Percentiles rank a stretch among this genome's conserved stretches.
Evolutionary conservation across 2,329 filamentous ascomycete genomes (phyloP).

Genomic region (Penicillium corylophilum): DNA sequence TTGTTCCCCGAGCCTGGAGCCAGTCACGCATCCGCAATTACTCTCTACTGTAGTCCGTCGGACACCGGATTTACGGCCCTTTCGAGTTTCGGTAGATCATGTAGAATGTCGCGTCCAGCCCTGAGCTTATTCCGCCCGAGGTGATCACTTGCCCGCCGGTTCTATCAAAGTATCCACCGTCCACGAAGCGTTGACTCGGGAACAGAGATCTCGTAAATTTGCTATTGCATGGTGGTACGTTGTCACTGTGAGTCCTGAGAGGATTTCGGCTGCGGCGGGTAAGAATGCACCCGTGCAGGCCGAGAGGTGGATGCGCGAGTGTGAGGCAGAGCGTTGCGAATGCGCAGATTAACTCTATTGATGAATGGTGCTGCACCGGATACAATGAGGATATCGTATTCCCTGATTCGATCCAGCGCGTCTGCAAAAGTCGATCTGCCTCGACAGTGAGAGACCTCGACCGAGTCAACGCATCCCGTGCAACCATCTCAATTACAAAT

Average conservation of each 20-base stretch:
- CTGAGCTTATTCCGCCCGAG: too few relatives aligned
- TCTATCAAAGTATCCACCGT: too few relatives aligned
- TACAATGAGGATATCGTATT: conserved; percentile 41
- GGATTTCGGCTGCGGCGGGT: conserved; percentile 36
- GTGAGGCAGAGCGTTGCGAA: conserved; percentile 10
- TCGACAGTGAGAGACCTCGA: conserved; percentile 27
- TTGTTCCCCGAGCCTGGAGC: not conserved
- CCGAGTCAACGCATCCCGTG: conserved; percentile 22
- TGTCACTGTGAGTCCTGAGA: conserved; percentile 33
- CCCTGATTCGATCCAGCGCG: conserved; percentile 21
- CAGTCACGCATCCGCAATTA: not conserved
- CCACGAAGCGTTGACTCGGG: too few relatives aligned
- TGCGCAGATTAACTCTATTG: conserved; percentile 14
- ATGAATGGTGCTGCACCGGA: conserved; percentile 31
- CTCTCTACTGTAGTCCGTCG: too few relatives aligned
- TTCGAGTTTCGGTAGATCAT: not conserved
- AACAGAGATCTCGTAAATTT: conserved; percentile 16
- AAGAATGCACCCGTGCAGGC: conserved; percentile 41
- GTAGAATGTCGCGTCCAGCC: too few relatives aligned
- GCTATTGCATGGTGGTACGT: conserved; percentile 36
- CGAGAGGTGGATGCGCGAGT: conserved; percentile 36
- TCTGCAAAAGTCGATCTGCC: conserved; percentile 31
- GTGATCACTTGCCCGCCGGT: too few relatives aligned
- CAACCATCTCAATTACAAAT: conserved; percentile 23
- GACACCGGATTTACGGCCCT: not conserved